A percentile compares a stretch with the other conserved stretches of the same genome.
phyloP scores from a whole-genome alignment of 2,329 filamentous ascomycete genomes.

The Colletotrichum liaoningense region DNA sequence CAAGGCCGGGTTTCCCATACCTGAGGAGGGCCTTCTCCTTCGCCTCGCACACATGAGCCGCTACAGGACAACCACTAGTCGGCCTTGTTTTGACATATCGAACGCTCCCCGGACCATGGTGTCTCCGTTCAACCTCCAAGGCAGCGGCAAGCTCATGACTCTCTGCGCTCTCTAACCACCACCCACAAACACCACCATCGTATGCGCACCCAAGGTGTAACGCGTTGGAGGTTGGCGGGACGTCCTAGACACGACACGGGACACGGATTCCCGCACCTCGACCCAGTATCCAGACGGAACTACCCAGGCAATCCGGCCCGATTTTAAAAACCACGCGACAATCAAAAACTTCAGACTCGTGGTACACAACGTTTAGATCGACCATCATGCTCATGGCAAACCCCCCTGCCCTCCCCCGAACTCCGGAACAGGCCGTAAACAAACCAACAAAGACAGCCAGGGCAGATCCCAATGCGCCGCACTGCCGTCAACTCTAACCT shows the following conservation, averaged over 20 bases:
- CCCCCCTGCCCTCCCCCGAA: background rate
- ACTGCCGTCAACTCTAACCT: slow-evolving; percentile 25
- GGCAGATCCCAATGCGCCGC: background rate
- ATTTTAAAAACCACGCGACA: slow-evolving; percentile 6
- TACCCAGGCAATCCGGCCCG: slow-evolving; percentile 12
- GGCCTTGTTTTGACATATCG: slow-evolving; percentile 3
- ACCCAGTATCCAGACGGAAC: background rate
- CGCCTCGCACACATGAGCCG: slow-evolving; percentile 21
- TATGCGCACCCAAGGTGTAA: background rate
- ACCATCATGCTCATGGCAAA: slow-evolving; percentile 5
- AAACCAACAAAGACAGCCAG: slow-evolving; percentile 11
- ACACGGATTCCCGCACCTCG: background rate
- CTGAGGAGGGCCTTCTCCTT: background rate
- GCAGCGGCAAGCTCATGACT: slow-evolving; percentile 24
- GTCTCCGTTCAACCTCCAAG: slow-evolving; percentile 22
- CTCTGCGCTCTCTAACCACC: background rate
- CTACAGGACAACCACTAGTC: slow-evolving; percentile 11
- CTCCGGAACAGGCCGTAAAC: background rate
- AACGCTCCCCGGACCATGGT: slow-evolving; percentile 26
- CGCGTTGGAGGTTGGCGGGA: background rate
- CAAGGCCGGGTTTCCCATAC: slow-evolving; percentile 22
- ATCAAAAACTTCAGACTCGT: background rate
- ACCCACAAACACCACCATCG: background rate
- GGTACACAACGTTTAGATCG: slow-evolving; percentile 6
- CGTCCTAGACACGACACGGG: slow-evolving; percentile 14